Evolutionary conservation across 306 rosid species (phyloP).

Genomic region (Pyrus pyrifolia): DNA sequence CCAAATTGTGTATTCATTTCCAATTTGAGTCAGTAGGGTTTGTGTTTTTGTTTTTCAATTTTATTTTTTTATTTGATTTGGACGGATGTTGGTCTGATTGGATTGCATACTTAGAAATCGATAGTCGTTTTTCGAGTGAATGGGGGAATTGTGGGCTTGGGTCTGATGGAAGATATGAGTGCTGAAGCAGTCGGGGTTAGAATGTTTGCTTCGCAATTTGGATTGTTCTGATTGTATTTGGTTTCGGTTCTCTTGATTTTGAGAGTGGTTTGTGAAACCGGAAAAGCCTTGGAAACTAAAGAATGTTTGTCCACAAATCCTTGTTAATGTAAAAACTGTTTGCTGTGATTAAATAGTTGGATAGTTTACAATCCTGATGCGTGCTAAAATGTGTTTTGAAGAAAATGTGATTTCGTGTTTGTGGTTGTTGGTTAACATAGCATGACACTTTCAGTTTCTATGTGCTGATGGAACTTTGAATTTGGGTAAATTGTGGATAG

Average conservation of each 20-base stretch:
- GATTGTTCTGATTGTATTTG: not conserved
- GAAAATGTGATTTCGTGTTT: not conserved
- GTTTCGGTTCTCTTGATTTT: not conserved
- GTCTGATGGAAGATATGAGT: not conserved
- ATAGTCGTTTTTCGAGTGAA: not conserved
- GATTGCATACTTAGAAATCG: slow-evolving; percentile 3
- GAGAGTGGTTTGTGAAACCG: not conserved
- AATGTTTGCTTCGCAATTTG: not conserved
- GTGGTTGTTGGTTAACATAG: not conserved
- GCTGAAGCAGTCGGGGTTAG: not conserved
- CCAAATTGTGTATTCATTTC: not conserved
- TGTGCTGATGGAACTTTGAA: slow-evolving; percentile 6
- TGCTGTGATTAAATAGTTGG: not conserved
- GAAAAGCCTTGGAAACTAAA: not conserved
- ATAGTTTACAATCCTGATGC: not conserved
- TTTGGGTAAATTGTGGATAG: slow-evolving; percentile 36
- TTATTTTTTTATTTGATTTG: not conserved
- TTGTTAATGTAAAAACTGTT: not conserved
- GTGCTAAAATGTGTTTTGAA: not conserved
- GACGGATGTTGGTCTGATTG: slow-evolving; percentile 1
- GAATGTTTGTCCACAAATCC: not conserved
- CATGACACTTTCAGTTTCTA: not conserved
- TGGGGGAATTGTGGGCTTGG: not conserved
- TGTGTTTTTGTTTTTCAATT: not conserved
- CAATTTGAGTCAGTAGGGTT: not conserved